Conservation (phyloP, 1,139 yeast species). For the Geotrichum bryndzae region DNA sequence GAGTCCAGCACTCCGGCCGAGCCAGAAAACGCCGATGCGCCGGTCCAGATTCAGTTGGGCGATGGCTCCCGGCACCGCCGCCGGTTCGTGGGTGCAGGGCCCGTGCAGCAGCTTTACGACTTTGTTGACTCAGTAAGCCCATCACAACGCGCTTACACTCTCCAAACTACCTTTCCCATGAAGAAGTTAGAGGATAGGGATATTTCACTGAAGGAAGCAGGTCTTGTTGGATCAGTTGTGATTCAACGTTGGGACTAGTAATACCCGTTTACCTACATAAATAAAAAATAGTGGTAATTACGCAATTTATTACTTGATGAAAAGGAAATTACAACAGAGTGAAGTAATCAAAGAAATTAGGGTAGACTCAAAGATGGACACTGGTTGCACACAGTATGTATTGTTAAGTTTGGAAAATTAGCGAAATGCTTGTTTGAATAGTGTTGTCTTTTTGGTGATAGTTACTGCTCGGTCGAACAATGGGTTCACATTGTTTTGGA, state of each 20-base stretch:
- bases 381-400: too few relatives aligned
- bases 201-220: conserved; percentile 63
- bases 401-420: too few relatives aligned
- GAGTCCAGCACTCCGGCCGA: conserved; percentile 28
- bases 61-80: conserved; percentile 68
- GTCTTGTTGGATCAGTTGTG: conserved; percentile 76
- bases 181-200: conserved; percentile 58
- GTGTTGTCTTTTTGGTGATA: too few relatives aligned
- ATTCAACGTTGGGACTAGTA: conserved; percentile 53
- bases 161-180: conserved; percentile 82
- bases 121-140: conserved; percentile 52
- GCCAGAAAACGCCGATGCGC: conserved; percentile 56
- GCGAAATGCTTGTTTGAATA: too few relatives aligned
- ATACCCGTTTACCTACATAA: not conserved
- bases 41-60: conserved; percentile 79
- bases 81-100: conserved; percentile 58
- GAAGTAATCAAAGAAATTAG: too few relatives aligned
- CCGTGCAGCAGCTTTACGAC: conserved; percentile 63
- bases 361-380: too few relatives aligned
- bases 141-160: conserved; percentile 47
- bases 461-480: too few relatives aligned
- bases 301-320: too few relatives aligned
- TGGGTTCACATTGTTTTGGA: too few relatives aligned
- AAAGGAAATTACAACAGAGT: too few relatives aligned
- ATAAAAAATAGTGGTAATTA: not conserved